phyloP scores from a whole-genome alignment of 495 filamentous ascomycete genomes.

The Penicillium subrubescens region DNA sequence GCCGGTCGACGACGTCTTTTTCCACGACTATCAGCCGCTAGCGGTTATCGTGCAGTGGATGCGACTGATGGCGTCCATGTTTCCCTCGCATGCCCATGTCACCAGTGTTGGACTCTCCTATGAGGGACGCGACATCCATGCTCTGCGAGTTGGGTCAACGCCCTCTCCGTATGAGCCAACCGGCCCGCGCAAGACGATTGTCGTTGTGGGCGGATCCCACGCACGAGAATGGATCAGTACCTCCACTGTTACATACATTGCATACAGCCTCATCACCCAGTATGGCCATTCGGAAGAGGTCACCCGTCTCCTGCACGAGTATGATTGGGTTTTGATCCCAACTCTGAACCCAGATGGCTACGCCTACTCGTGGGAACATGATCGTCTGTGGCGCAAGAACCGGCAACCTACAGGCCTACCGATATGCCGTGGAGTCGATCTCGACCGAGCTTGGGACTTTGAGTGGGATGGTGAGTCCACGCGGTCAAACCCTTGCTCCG shows the following conservation, averaged over 20 bases:
- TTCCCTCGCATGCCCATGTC: constrained; percentile 73
- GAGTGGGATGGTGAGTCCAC: constrained; percentile 74
- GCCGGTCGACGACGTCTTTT: constrained; percentile 68
- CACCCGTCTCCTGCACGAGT: constrained; percentile 74
- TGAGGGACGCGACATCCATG: constrained; percentile 84
- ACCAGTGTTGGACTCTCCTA: constrained; percentile 77
- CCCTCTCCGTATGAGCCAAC: constrained; percentile 42
- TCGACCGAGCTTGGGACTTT: constrained; percentile 84
- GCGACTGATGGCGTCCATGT: constrained; percentile 84
- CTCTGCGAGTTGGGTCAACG: constrained; percentile 74
- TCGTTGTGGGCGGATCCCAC: constrained; percentile 84
- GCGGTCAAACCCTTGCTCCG: constrained; percentile 83
- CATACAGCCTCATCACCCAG: constrained; percentile 83
- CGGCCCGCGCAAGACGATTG: constrained; percentile 68
- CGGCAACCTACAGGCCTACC: constrained; percentile 79
- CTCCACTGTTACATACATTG: constrained; percentile 86
- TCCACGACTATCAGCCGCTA: constrained; percentile 81
- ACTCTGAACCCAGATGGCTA: constrained; percentile 94
- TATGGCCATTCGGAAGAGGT: constrained; percentile 69
- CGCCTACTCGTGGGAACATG: constrained; percentile 87
- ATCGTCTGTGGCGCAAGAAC: constrained; percentile 95
- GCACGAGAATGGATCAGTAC: constrained; percentile 96
- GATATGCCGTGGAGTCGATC: constrained; percentile 84
- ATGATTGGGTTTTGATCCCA: constrained; percentile 88
- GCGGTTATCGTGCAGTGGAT: constrained; percentile 85